Base-by-base conservation (phyloP, 2,329 filamentous ascomycete species). In the Ophiostoma himal-ulmi region DNA sequence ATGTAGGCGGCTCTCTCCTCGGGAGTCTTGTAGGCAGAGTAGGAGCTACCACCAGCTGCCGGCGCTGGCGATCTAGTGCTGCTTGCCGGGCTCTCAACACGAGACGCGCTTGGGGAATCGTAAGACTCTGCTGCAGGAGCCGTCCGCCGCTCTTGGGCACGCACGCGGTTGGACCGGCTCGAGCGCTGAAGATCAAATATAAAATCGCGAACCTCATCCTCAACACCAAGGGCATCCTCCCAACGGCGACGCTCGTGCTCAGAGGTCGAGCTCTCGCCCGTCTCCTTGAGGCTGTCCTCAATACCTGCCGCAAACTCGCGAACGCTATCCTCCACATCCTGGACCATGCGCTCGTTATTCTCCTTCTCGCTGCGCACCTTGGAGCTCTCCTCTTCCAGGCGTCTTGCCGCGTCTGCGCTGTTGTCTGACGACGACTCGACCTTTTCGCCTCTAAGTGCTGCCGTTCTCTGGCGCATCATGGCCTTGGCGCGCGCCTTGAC, bases 401-500 rank as follows among this genome's bases (percentile, higher is more conserved):
- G 88, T 80, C 93, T 91, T 66, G 93, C 89, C 3, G 92, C 92
- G 73, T 91, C 92, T 36, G 86, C 85, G 73, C 94, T 90, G 74
- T 96, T 92, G 72, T 89, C 86, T 65, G 82, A 83, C 1, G 83
- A 79, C 1, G 83, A 79, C 52, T 92, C 88, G 66, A 90, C 82
- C 77, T 94, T 93, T 79, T 90, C 93, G 71, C 95, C 95, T 30
- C 93, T 93, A 73, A 99, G 82, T 22, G 95, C 94, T 70, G 95
- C 95, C 75, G 95, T 94, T 72, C 95, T 91, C 77, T 97, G 94
- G 81, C 98, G 94, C 95, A 99, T 99, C 89, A 97, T 96, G 54
- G 94, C 94, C 81, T 94, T 96, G 41, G 95, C 94, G 75, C 94
- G 89, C 48, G 95, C 95, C 82, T 97, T 98, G 74, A 98, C 87